Percentiles rank a stretch among this genome's conserved stretches.
phyloP scores from a whole-genome alignment of 2,329 filamentous ascomycete genomes.

The Aureobasidium lini region DNA sequence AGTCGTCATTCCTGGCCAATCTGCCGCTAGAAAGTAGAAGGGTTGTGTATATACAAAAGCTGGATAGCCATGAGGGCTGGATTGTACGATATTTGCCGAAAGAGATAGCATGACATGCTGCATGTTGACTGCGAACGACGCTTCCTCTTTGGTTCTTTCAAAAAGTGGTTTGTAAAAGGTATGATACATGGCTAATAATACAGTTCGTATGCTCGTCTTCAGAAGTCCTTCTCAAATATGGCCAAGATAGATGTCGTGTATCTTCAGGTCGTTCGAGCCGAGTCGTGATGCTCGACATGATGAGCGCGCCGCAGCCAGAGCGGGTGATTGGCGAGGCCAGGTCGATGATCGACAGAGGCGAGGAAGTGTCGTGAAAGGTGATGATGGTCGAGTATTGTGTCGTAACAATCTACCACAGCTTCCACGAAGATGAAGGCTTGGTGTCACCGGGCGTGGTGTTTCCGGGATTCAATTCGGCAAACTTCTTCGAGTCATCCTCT shows the following conservation, averaged over 20 bases:
- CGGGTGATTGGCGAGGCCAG: not conserved
- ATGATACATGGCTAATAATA: slow-evolving; percentile 11
- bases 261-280: not conserved
- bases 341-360: too few species aligned
- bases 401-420: slow-evolving; percentile 25
- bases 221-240: not conserved
- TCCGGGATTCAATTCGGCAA: slow-evolving; percentile 22
- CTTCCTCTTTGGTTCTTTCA: not conserved
- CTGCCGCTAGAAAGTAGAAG: slow-evolving; percentile 3
- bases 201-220: not conserved
- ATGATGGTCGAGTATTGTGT: not conserved
- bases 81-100: not conserved
- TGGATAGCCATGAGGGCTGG: not conserved
- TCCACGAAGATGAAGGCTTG: slow-evolving; percentile 26
- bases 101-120: not conserved
- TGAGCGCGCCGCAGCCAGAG: not conserved
- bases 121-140: not conserved
- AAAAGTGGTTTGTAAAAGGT: not conserved
- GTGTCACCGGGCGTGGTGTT: slow-evolving; percentile 6
- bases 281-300: not conserved
- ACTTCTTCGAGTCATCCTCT: slow-evolving; percentile 33
- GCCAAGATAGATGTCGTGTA: not conserved
- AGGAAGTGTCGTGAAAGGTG: not conserved
- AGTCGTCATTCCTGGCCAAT: slow-evolving; percentile 18
- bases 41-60: not conserved